Evolutionary conservation across 371 early-diverging fungal species (phyloP).

Genomic region (Dichotomocladium elegans): DNA sequence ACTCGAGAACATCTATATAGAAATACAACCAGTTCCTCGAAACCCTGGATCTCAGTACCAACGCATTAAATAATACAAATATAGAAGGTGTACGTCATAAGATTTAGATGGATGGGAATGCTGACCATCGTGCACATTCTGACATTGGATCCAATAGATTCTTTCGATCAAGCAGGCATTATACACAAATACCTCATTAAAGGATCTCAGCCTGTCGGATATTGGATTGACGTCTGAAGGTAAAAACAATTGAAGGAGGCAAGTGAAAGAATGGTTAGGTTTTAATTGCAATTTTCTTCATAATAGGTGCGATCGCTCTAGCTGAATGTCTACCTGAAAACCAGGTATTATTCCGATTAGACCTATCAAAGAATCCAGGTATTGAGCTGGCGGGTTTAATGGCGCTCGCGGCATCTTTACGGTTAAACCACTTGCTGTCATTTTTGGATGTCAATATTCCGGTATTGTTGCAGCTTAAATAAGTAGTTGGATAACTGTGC

Average conservation of each 20-base stretch:
- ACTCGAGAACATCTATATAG: slow-evolving; percentile 13
- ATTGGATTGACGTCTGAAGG: slow-evolving; percentile 61
- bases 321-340: slow-evolving; percentile 81
- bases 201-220: slow-evolving; percentile 60
- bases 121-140: too few relatives aligned
- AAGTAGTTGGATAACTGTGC: too few relatives aligned
- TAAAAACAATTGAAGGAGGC: slow-evolving; percentile 2
- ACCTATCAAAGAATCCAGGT: slow-evolving; percentile 68
- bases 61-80: slow-evolving; percentile 32
- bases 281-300: not conserved
- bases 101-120: not conserved
- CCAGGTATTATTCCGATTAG: slow-evolving; percentile 58
- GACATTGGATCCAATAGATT: slow-evolving; percentile 24
- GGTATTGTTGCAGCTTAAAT: too few relatives aligned
- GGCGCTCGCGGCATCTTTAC: slow-evolving; percentile 71
- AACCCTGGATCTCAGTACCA: slow-evolving; percentile 39
- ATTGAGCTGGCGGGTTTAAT: slow-evolving; percentile 77
- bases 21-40: slow-evolving; percentile 48
- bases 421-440: slow-evolving; percentile 67
- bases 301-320: slow-evolving; percentile 62
- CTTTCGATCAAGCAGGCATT: slow-evolving; percentile 59
- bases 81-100: slow-evolving; percentile 44
- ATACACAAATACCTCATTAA: slow-evolving; percentile 59
- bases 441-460: slow-evolving; percentile 72
- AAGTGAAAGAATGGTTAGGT: too few relatives aligned